Conservation (phyloP, 108 stramenopile genomes). For the Skeletonema potamos region DNA sequence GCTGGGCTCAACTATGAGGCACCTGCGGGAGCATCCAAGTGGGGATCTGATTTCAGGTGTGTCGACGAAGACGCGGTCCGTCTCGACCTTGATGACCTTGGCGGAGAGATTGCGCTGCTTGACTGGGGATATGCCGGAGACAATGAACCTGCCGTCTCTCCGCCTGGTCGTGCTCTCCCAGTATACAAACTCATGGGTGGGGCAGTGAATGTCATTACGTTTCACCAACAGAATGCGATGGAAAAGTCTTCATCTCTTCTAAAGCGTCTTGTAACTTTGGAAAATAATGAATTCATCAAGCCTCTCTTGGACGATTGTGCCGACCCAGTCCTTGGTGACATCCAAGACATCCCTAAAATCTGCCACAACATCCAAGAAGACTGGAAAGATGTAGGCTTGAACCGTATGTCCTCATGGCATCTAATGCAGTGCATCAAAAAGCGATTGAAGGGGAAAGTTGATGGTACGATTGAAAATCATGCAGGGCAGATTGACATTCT, state of each 20-base stretch:
- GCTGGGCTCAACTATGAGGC: constrained; percentile 51
- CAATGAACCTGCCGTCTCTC: constrained; percentile 38
- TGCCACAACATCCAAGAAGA: constrained; percentile 62
- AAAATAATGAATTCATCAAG: constrained; percentile 54
- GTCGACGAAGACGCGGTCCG: constrained; percentile 58
- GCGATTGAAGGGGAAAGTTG: constrained; percentile 39
- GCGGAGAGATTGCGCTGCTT: constrained; percentile 61
- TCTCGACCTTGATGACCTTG: constrained; percentile 67
- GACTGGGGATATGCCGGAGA: constrained; percentile 51
- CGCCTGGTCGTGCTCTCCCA: constrained; percentile 45
- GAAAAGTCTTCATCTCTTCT: constrained; percentile 26
- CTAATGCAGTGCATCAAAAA: constrained; percentile 45
- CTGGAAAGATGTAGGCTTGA: constrained; percentile 51
- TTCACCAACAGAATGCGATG: constrained; percentile 47
- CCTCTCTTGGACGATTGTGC: constrained; percentile 34
- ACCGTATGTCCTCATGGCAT: constrained; percentile 64
- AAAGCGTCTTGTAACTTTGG: constrained; percentile 55
- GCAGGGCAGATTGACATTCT: constrained; percentile 60
- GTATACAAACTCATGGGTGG: constrained; percentile 54
- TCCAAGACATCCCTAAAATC: constrained; percentile 58
- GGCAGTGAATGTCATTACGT: constrained; percentile 29
- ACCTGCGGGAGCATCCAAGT: constrained; percentile 28
- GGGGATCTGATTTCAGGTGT: not conserved
- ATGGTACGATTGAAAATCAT: constrained; percentile 26
- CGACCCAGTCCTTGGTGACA: constrained; percentile 57